Evolutionary conservation across 495 filamentous ascomycete genomes (phyloP), one percentile per base, ranked within the genome.

Genomic region (Tetracladium marchalianum): DNA sequence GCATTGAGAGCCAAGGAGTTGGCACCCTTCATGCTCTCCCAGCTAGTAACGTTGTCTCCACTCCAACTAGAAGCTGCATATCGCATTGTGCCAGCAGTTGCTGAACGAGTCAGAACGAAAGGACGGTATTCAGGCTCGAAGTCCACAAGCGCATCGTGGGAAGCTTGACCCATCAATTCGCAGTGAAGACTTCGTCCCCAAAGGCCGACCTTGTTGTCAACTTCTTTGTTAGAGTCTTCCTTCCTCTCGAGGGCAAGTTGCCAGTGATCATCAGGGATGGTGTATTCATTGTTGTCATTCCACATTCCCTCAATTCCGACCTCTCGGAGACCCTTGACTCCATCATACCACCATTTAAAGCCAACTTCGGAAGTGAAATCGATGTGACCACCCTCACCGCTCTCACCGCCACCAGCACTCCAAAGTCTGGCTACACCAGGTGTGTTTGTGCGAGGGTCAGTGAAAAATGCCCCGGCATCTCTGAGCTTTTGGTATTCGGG

Each of bases 251-350:
- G 66, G 0, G 75, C 73, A 35, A 74, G 65, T 43, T 71, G 59
- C 78, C 80, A 84, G 43, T 74, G 68, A 44, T 85, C 81, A 54
- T 72, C 66, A 0, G 78, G 77, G 3, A 80, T 68, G 5, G 76
- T 81, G 57, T 82, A 84, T 62, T 85, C 82, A 56, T 84, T 83
- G 62, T 85, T 85, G 60, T 85, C 82, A 51, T 82, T 85, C 82
- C 82, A 85, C 62, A 84, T 83, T 27, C 70, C 77, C 49, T 84
- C 80, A 46, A 85, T 77, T 13, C 80, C 80, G 15, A 67, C 62
- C 22, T 72, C 64, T 43, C 76, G 76, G 35, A 85, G 67, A 36
- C 64, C 71, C 46, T 75, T 68, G 10, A 80, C 72, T 6, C 80
- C 79, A 13, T 80, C 64, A 49, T 76, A 80, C 81, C 81, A 85